A percentile compares a stretch with the other conserved stretches of the same genome.
Evolutionary conservation across 768 basidiomycete species (phyloP).

Genomic region (Dentipellis sp.): DNA sequence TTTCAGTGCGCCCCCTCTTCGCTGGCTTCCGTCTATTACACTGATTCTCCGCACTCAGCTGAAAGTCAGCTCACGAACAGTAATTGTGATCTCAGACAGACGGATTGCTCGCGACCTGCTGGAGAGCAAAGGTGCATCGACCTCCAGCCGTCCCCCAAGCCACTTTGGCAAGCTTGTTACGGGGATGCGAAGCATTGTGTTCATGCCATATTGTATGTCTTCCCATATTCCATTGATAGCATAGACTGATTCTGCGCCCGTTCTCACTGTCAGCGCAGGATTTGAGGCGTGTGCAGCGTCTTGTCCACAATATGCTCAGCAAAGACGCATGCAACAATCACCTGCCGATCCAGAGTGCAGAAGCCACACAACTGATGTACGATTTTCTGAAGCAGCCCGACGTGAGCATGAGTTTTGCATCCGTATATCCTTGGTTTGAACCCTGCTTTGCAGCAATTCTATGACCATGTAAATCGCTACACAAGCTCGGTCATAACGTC

Average conservation of each 20-base stretch:
- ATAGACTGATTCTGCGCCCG: neutral
- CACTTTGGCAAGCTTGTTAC: neutral
- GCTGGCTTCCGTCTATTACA: neutral
- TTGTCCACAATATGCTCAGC: neutral
- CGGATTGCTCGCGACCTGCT: neutral
- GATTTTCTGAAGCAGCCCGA: constrained; percentile 20
- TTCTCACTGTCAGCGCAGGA: neutral
- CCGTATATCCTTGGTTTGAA: neutral
- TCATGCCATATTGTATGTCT: neutral
- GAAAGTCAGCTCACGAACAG: neutral
- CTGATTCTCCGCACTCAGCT: neutral
- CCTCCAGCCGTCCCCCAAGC: neutral
- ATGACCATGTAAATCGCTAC: neutral
- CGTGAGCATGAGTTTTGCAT: constrained; percentile 2
- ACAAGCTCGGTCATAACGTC: neutral
- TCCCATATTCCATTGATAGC: neutral
- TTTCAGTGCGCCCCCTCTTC: neutral
- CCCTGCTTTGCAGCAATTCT: neutral
- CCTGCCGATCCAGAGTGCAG: constrained; percentile 14
- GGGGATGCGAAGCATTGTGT: neutral
- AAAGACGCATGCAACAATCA: neutral
- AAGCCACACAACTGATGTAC: constrained; percentile 20
- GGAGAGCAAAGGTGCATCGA: neutral
- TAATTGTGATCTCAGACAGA: neutral
- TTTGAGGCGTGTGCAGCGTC: neutral